phyloP scores from a whole-genome alignment of 202 grass and related monocot genomes.

The Setaria italica region DNA sequence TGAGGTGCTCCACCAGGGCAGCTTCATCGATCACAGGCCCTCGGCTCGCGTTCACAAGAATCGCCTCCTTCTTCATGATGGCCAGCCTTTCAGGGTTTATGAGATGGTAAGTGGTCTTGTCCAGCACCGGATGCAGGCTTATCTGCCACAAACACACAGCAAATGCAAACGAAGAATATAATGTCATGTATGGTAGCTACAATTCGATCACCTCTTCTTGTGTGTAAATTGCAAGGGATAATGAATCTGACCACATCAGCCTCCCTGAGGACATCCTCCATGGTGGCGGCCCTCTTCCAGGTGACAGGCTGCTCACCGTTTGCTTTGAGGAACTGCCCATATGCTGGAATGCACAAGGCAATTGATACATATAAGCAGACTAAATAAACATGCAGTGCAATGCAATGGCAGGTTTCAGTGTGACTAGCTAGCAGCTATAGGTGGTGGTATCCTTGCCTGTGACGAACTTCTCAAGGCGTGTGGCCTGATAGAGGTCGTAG shows the following conservation, averaged over 20 bases:
- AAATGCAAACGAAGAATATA: neutral
- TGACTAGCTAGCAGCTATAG: too few relatives aligned
- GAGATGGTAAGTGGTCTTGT: slow-evolving; percentile 97
- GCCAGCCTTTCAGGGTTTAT: slow-evolving; percentile 83
- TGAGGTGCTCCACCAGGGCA: slow-evolving; percentile 90
- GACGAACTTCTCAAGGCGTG: slow-evolving; percentile 90
- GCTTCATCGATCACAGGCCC: slow-evolving; percentile 88
- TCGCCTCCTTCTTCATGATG: slow-evolving; percentile 95
- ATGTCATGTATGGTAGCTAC: neutral
- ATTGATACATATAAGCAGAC: neutral
- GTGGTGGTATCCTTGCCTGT: slow-evolving; percentile 55
- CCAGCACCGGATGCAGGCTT: slow-evolving; percentile 83
- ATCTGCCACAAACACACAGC: slow-evolving; percentile 49
- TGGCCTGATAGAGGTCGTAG: slow-evolving; percentile 91
- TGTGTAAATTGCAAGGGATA: neutral
- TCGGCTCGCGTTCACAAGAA: slow-evolving; percentile 91
- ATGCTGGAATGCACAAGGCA: slow-evolving; percentile 52
- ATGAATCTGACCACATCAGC: slow-evolving; percentile 75
- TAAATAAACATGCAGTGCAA: too few relatives aligned
- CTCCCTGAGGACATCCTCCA: slow-evolving; percentile 95
- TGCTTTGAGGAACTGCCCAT: slow-evolving; percentile 81
- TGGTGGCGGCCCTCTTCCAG: slow-evolving; percentile 89
- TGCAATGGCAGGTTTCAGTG: too few relatives aligned
- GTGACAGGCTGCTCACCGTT: slow-evolving; percentile 86
- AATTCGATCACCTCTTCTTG: too few relatives aligned